A percentile compares a stretch with the other conserved stretches of the same genome.
Conservation (phyloP, 768 basidiomycete species). For the Omphalotus guepiniiformis region DNA sequence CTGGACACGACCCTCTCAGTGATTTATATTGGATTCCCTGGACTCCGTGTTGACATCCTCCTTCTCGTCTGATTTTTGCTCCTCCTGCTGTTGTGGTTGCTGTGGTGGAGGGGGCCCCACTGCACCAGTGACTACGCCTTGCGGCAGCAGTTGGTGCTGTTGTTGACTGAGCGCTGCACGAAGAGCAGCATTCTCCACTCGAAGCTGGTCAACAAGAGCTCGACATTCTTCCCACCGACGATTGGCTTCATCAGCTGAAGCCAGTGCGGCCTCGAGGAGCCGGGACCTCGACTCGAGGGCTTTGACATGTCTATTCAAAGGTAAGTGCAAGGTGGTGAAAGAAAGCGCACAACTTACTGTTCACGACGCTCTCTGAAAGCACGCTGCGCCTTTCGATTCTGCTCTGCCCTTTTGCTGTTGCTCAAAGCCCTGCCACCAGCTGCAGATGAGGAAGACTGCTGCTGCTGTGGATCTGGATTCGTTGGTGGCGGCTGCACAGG, state of each 20-base stretch:
- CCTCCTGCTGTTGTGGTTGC: not conserved
- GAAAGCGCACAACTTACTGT: slow-evolving; percentile 50
- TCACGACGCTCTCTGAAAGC: slow-evolving; percentile 89
- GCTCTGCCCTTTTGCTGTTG: slow-evolving; percentile 85
- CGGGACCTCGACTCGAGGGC: slow-evolving; percentile 82
- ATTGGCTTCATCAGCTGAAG: slow-evolving; percentile 85
- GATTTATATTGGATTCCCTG: not conserved
- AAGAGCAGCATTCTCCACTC: slow-evolving; percentile 77
- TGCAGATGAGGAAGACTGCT: slow-evolving; percentile 25
- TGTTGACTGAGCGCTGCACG: slow-evolving; percentile 59
- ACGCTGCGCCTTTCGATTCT: slow-evolving; percentile 91
- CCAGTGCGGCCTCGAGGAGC: slow-evolving; percentile 79
- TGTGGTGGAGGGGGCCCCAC: slow-evolving; percentile 7
- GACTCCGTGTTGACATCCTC: not conserved
- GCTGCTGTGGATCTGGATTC: slow-evolving; percentile 22
- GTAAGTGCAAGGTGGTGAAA: slow-evolving; percentile 10
- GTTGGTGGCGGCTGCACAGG: slow-evolving; percentile 25
- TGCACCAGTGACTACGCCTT: slow-evolving; percentile 9
- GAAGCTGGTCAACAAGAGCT: slow-evolving; percentile 82
- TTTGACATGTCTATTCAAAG: slow-evolving; percentile 67
- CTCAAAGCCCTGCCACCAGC: slow-evolving; percentile 55
- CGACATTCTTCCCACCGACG: slow-evolving; percentile 89
- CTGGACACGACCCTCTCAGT: not conserved
- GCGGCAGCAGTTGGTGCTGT: slow-evolving; percentile 38
- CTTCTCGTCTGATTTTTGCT: not conserved